Evolutionary conservation across 2,329 filamentous ascomycete genomes (phyloP).

Genomic region (Pseudopithomyces chartarum): DNA sequence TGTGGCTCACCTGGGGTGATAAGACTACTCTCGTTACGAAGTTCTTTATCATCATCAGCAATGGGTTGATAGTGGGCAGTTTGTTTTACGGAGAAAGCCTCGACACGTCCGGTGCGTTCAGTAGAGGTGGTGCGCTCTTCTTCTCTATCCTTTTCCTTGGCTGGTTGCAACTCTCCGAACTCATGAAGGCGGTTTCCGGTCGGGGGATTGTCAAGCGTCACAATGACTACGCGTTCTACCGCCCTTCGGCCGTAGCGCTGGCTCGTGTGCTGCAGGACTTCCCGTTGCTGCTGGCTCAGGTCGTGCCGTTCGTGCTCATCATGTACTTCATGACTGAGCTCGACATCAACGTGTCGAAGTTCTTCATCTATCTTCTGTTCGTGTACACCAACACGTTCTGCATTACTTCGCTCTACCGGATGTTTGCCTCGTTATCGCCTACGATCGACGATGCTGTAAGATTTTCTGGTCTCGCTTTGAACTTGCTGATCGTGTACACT

Average conservation of each 20-base stretch:
- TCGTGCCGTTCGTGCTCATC: slow-evolving; percentile 63
- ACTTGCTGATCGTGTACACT: slow-evolving; percentile 66
- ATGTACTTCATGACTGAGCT: slow-evolving; percentile 70
- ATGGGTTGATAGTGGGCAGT: slow-evolving; percentile 75
- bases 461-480: slow-evolving; percentile 66
- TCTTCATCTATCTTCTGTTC: slow-evolving; percentile 69
- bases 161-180: slow-evolving; percentile 76
- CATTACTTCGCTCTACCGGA: slow-evolving; percentile 68
- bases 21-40: slow-evolving; percentile 74
- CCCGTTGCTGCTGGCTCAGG: slow-evolving; percentile 63
- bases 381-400: slow-evolving; percentile 67
- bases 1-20: slow-evolving; percentile 79
- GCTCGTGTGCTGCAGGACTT: slow-evolving; percentile 68
- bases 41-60: slow-evolving; percentile 76
- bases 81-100: slow-evolving; percentile 73
- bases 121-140: slow-evolving; percentile 67
- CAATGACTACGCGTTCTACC: slow-evolving; percentile 70
- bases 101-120: slow-evolving; percentile 66
- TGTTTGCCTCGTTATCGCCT: slow-evolving; percentile 67
- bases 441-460: slow-evolving; percentile 70
- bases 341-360: slow-evolving; percentile 64
- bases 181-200: slow-evolving; percentile 77
- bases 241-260: slow-evolving; percentile 68
- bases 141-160: slow-evolving; percentile 69
- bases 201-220: slow-evolving; percentile 72